These are phyloP conservation scores for Corynespora cassiicola DNA, from an alignment of 2,329 filamentous ascomycete species.

Conservation along the genomic window DNA sequence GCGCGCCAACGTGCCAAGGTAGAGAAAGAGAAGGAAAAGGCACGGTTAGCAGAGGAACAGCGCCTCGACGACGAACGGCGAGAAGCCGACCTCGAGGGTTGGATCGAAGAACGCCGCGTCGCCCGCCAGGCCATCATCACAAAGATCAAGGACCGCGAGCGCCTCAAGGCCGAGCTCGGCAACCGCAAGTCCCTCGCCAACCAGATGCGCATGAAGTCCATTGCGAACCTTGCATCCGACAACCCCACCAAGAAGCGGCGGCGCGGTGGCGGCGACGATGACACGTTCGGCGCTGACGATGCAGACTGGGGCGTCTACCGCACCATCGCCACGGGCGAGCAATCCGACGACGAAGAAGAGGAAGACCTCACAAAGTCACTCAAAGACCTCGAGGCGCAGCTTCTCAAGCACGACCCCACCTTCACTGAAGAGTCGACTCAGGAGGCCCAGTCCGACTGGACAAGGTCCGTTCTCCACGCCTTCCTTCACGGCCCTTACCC, in stretches of 20 bases:
- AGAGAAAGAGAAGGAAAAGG: conserved; percentile 93
- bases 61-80: conserved; percentile 83
- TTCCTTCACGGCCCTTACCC: conserved; percentile 88
- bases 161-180: conserved; percentile 90
- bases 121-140: conserved; percentile 74
- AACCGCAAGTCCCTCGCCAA: conserved; percentile 96
- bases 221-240: conserved; percentile 94
- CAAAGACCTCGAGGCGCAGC: conserved; percentile 79
- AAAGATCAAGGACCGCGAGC: conserved; percentile 91
- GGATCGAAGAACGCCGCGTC: conserved; percentile 82
- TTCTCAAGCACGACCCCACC: conserved; percentile 83
- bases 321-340: conserved; percentile 82
- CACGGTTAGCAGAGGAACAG: conserved; percentile 81
- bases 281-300: conserved; percentile 95
- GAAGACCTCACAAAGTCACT: conserved; percentile 80
- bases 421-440: conserved; percentile 94
- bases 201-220: conserved; percentile 97
- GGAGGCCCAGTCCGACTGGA: conserved; percentile 95
- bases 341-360: conserved; percentile 89
- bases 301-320: conserved; percentile 98
- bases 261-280: conserved; percentile 87
- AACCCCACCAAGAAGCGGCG: conserved; percentile 81
- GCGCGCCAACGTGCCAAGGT: conserved; percentile 92
- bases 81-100: conserved; percentile 81
- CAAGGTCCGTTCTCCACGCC: conserved; percentile 85